A percentile compares a stretch with the other conserved stretches of the same genome.
Evolutionary conservation across 495 filamentous ascomycete species (phyloP).

Genomic region (Penicillium desertorum): DNA sequence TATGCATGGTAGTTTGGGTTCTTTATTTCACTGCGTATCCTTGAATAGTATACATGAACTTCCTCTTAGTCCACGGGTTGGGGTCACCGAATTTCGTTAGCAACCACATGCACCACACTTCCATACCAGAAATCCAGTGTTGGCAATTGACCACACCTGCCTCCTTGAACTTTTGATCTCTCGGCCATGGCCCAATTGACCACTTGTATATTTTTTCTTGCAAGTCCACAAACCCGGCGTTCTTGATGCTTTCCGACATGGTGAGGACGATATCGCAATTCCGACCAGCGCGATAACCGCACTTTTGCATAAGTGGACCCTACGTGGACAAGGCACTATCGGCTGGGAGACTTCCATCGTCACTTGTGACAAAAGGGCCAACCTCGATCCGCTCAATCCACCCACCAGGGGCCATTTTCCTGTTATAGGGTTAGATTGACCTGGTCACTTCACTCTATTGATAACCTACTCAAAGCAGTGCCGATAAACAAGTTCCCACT

Average conservation of each 20-base stretch:
- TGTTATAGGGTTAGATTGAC: neutral
- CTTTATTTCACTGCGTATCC: slow-evolving; percentile 21
- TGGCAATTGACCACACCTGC: slow-evolving; percentile 61
- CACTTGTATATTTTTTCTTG: slow-evolving; percentile 54
- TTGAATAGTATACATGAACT: slow-evolving; percentile 27
- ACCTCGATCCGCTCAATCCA: slow-evolving; percentile 57
- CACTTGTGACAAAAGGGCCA: slow-evolving; percentile 36
- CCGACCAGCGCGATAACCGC: slow-evolving; percentile 20
- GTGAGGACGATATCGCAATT: slow-evolving; percentile 19
- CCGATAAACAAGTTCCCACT: slow-evolving; percentile 34
- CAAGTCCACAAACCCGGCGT: slow-evolving; percentile 40
- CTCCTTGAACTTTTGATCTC: slow-evolving; percentile 61
- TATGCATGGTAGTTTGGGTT: slow-evolving; percentile 23
- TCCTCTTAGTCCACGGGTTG: slow-evolving; percentile 27
- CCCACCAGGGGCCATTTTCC: slow-evolving; percentile 48
- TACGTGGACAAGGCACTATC: slow-evolving; percentile 30
- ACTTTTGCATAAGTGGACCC: slow-evolving; percentile 21
- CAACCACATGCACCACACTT: slow-evolving; percentile 30
- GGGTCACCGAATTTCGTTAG: slow-evolving; percentile 28
- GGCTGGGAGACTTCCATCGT: slow-evolving; percentile 43
- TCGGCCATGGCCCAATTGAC: slow-evolving; percentile 67
- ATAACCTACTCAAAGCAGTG: slow-evolving; percentile 26
- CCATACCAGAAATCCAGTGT: slow-evolving; percentile 48
- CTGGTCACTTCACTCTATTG: neutral
- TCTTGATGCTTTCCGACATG: slow-evolving; percentile 25